Evolutionary conservation across 1,284 basidiomycete species (phyloP), one percentile per base, ranked within the genome.

Genomic region (Ustilago esculenta): DNA sequence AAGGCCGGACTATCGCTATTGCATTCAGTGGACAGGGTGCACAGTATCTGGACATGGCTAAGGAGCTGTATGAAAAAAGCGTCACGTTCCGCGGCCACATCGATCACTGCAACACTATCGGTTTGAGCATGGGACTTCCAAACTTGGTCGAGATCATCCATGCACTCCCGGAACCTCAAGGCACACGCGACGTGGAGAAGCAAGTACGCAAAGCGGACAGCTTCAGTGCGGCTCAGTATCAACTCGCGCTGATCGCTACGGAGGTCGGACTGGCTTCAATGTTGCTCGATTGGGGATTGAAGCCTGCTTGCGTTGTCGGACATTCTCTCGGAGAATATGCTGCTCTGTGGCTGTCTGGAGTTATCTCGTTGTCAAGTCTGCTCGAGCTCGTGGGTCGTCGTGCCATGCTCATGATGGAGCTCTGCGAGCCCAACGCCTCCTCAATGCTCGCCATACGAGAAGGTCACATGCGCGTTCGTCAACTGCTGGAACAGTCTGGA

Each of bases 261-360:
- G 69, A 75, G 27, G 53, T 63, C 4, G 45, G 51, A 0, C 40
- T 75, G 14, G 48, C 58, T 9, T 44, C 45, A 21, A 48, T 72
- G 51, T 40, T 68, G 36, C 29, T 29, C 15, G 44, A 43, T 29
- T 75, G 72, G 72, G 69, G 69, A 5, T 21, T 72, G 17, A 29
- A 50, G 32, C 57, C 65, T 1, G 30, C 43, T 2, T 61, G 54
- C 40, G 48, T 67, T 9, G 52, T 53, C 12, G 72, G 72, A 6
- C 72, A 75, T 40, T 66, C 60, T 20, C 72, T 75, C 12, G 72
- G 72, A 5, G 69, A 75, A 42, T 75, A 75, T 46, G 44, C 65
- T 5, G 69, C 69, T 4, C 52, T 72, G 11, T 64, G 54, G 46
- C 21, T 64, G 20, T 52, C 65, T 12, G 65, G 58, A 1, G 65